Evolutionary conservation across 1,284 basidiomycete species (phyloP).

Genomic region (Rhodotorula sp.): DNA sequence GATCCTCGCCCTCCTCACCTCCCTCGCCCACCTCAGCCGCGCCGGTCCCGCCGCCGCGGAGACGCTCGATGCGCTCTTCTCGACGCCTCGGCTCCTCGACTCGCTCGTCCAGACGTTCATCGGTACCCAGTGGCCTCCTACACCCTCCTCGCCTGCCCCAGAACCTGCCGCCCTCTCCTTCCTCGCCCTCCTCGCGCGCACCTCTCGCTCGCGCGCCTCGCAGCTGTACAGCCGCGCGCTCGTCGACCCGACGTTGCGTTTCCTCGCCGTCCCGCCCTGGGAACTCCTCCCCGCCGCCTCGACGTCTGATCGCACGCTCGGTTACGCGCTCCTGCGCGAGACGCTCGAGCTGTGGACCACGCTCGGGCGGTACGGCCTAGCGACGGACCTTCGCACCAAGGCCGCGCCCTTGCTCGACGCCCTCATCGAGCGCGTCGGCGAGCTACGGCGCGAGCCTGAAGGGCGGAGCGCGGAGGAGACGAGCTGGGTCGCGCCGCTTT

Average conservation of each 20-base stretch:
- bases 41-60: slow-evolving; percentile 47
- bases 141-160: neutral
- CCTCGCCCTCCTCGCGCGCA: slow-evolving; percentile 62
- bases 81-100: slow-evolving; percentile 13
- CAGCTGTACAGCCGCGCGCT: slow-evolving; percentile 57
- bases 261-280: slow-evolving; percentile 65
- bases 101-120: slow-evolving; percentile 15
- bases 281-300: slow-evolving; percentile 53
- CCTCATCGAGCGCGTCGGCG: slow-evolving; percentile 46
- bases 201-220: slow-evolving; percentile 68
- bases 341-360: slow-evolving; percentile 68
- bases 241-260: slow-evolving; percentile 71
- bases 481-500: neutral
- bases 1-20: slow-evolving; percentile 62
- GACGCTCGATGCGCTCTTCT: slow-evolving; percentile 5
- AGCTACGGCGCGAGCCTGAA: neutral
- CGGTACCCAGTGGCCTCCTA: slow-evolving; percentile 18
- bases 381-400: slow-evolving; percentile 39
- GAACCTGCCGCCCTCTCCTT: slow-evolving; percentile 58
- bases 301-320: slow-evolving; percentile 48
- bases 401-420: slow-evolving; percentile 54
- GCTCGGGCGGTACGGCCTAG: slow-evolving; percentile 74
- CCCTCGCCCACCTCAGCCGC: slow-evolving; percentile 63
- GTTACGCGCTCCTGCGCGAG: slow-evolving; percentile 58
- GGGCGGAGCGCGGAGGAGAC: neutral